Base-by-base conservation (phyloP, 176 grass and related monocot species). In the Poa annua region DNA sequence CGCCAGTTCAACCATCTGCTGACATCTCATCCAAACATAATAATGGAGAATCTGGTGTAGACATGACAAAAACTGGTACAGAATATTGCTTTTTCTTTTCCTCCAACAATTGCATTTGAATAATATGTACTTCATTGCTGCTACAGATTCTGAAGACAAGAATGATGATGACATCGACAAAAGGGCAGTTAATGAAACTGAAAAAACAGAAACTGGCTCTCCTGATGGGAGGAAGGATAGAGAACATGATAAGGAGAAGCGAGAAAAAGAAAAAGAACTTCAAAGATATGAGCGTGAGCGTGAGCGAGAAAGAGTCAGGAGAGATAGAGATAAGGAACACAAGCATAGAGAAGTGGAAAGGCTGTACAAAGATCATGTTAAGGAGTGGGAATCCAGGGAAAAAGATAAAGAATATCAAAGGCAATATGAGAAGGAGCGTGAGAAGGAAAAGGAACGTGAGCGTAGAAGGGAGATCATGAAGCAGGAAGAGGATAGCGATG, bases 351-450 rank as follows among this genome's bases (percentile, higher is more conserved):
- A 96, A 86, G 81, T 86, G 71, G 97, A 96, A 69, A 92, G 89
- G 47, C 24, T 92, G 19, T 92, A 89, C 33, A 94, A 87, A 75
- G 93, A 99, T 22, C 89, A 84, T 19, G 81, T 96, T 29, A 96
- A 94, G 79, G 97, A 99, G 25, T 99, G 97, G 93, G 97, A 96
- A 88, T 81, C 66, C 84, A 93, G 97, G 85, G 97, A 99, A 78
- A 93, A 91, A 66, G 97, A 99, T 3, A 96, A 83, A 94, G 97
- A 96, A 70, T 85, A 90, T 88, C 97, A 96, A 34, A 79, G 93
- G 19, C 83, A 96, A 38, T 71, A 87, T 38, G 91, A 96, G 72
- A 99, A 88, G 84, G 93, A 96, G 5, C 79, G 86, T 14, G 97
- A 94, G 86, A 99, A 90, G 62, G 91, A 92, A 32, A 92, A 82